Conservation (phyloP, 257 asterid species). For the Solanum dulcamara region DNA sequence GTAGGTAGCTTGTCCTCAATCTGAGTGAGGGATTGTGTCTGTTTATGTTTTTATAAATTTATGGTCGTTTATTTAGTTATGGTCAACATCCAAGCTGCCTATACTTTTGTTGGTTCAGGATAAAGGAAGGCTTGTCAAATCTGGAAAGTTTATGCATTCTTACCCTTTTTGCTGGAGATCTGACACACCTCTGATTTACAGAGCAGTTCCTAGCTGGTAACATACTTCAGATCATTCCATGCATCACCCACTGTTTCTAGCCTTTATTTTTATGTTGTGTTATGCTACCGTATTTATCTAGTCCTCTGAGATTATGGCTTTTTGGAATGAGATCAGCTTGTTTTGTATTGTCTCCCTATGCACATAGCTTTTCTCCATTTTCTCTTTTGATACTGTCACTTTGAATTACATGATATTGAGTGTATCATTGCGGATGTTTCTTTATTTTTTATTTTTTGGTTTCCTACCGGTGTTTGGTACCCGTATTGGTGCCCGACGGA, state of each 20-base stretch:
- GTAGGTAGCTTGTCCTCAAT: background rate
- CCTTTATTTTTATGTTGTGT: background rate
- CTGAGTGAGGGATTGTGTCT: background rate
- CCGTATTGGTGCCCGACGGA: background rate
- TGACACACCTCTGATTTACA: constrained; percentile 90
- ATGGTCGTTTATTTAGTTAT: background rate
- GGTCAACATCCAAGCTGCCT: background rate
- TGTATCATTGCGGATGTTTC: background rate
- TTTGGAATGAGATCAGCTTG: background rate
- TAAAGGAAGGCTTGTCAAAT: constrained; percentile 78
- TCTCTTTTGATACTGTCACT: background rate
- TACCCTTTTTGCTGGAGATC: constrained; percentile 98
- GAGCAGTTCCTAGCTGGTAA: constrained; percentile 98
- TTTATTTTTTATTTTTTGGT: background rate
- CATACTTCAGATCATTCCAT: background rate
- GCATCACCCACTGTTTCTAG: background rate
- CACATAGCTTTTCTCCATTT: background rate
- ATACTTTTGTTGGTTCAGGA: constrained; percentile 18
- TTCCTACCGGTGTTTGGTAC: background rate
- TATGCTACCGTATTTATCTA: background rate
- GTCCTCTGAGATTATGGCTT: background rate
- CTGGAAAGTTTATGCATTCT: constrained; percentile 72
- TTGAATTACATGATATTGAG: background rate
- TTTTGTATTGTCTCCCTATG: background rate
- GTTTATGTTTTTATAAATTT: background rate